Base-by-base conservation (phyloP, 805 yeast species). In the Candida corydali region DNA sequence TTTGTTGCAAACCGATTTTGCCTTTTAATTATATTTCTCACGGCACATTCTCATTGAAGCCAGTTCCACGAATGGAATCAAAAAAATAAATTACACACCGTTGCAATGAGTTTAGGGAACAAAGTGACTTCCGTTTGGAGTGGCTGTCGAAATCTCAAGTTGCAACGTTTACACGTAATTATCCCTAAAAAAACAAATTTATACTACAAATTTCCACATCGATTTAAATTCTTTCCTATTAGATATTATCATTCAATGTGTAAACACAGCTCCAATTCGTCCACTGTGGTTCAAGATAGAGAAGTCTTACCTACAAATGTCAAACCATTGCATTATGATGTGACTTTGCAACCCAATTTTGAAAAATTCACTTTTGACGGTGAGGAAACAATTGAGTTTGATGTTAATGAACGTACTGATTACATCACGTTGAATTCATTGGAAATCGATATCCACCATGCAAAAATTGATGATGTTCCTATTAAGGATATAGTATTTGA, bases 371-470 rank as follows among this genome's bases (percentile, higher is more conserved):
- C 73, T 39, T 81, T 76, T 50, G 60, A 63, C 32, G 87, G 86
- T 49, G 57, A 55, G 20, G 76, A 70, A 43, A 60, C 64, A 33
- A 77, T 81, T 47, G 78, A 75, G 34, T 63, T 81, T 46, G 58
- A 64, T 29, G 78, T 80, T 30, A 64, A 69, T 29, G 80, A 76
- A 41, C 46, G 54, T 23, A 57, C 77, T 26, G 55, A 69, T 41
- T 54, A 53, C 18, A 66, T 81, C 39, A 63, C 72, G 17, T 63
- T 86, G 50, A 84, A 86, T 65, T 54, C 76, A 15, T 48, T 78
- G 16, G 95, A 86, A 32, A 70, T 85, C 42, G 82, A 77, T 9
- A 66, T 82, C 47, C 72, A 73, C 42, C 55, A 65, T 24, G 82
- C 77, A 12, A 56, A 52, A 34, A 48, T 66, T 44, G 51, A 63